These are phyloP conservation scores for Lactarius vividus DNA, from an alignment of 768 basidiomycete species.

Conservation along the genomic window DNA sequence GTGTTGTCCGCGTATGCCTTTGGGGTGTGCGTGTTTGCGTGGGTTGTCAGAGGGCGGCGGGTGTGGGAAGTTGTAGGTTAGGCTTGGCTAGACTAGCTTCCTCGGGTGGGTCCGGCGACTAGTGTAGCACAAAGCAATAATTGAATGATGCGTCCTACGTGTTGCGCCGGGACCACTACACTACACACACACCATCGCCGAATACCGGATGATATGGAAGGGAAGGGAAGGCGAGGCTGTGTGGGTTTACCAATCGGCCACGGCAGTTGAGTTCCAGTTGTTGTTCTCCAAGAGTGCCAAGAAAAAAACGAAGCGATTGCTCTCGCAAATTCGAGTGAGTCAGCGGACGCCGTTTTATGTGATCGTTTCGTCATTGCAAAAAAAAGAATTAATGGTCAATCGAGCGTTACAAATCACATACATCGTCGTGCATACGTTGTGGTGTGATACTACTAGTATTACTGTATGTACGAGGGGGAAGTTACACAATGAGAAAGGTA, in stretches of 20 bases:
- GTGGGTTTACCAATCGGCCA: not conserved
- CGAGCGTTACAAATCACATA: not conserved
- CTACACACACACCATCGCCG: not conserved
- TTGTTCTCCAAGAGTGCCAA: not conserved
- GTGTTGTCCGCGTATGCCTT: conserved; percentile 63
- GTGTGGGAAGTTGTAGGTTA: conserved; percentile 37
- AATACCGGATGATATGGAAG: not conserved
- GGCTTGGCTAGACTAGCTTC: too few relatives aligned
- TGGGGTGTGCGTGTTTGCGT: conserved; percentile 58
- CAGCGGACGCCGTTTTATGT: not conserved
- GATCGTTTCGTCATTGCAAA: too few relatives aligned
- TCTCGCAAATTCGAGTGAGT: not conserved
- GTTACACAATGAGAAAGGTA: not conserved
- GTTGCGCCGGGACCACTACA: not conserved
- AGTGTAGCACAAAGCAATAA: not conserved
- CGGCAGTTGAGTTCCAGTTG: not conserved
- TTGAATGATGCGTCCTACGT: not conserved
- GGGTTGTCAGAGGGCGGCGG: conserved; percentile 44
- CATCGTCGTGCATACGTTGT: not conserved
- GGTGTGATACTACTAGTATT: not conserved
- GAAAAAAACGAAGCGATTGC: not conserved
- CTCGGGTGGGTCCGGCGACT: not conserved
- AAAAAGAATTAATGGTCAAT: not conserved
- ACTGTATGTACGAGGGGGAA: not conserved
- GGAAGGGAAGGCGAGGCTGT: not conserved